Base-by-base conservation (phyloP, 176 grass and related monocot species). In the Avena sativa region DNA sequence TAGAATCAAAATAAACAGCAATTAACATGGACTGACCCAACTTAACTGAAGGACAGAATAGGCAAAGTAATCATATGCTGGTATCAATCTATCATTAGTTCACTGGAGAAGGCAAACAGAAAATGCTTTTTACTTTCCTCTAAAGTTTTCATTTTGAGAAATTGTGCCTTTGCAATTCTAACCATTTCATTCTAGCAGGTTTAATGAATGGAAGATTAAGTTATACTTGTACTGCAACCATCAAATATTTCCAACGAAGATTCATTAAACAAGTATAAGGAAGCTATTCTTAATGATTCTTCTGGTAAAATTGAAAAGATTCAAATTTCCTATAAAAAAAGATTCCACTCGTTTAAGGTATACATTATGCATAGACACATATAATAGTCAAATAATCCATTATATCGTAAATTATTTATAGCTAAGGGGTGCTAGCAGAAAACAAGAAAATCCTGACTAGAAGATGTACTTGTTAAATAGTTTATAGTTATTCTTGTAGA, bases 171-270 rank as follows among this genome's bases (percentile, higher is more conserved):
- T 89, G 16, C 36, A 63, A 49, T 56, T 40, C 8, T 61, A 78
- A 5, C 13, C n/a, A 65, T 64, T 89, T 61, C 51, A 69, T 50
- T 82, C 59, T 60, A 86, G n/a, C 12, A 43, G 10, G 12, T 77
- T 57, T 47, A 9, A 53, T 53, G 6, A 69, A 76, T 50, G 71
- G 6, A 49, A 57, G n/a, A 81, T n/a, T 70, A 82, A 67, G 43
- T 46, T 32, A 79, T 78, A 30, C 6, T 43, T 43, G 38, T 25
- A 50, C 53, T 86, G 40, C 60, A 72, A 15, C 44, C 7, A 32
- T 13, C 51, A 58, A 64, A 62, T n/a, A 78, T 53, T 83, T 46
- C 48, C 25, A 81, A 64, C 43, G 53, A 86, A 44, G 20, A 56
- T 82, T 70, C 34, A 8, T 12, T 78, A 78, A 86, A 52, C 5